Base-by-base conservation (phyloP, 1,139 yeast species). In the Scheffersomyces insectosa region DNA sequence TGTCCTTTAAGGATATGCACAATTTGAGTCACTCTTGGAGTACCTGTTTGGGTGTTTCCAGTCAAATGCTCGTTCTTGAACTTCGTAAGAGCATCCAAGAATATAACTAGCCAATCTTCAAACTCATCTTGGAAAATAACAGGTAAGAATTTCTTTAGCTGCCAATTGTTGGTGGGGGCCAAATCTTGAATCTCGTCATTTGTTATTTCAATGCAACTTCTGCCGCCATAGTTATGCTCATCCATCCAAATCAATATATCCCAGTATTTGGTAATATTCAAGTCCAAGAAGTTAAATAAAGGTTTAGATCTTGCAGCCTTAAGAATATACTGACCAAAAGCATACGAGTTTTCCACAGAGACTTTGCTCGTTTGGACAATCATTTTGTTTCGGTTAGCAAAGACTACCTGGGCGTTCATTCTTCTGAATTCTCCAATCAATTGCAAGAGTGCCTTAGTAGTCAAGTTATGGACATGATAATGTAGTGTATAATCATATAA, bases 201-300 rank as follows among this genome's bases (percentile, higher is more conserved):
- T 4, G 79, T 69, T 34, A 87, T 80, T 44, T 78, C 77, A 13
- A 70, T 65, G 59, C 96, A 86, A 23, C 83, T 82, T 45, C 90
- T 74, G 4, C 99, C 99, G 36, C 96, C 88, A 62, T 74, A 90
- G 57, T 95, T 95, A 55, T 79, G 82, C 54, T 85, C 84, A 61
- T 95, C 97, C 96, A 91, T 88, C 98, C 99, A 95, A 3, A 93
- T 70, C 48, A 95, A 70, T 13, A 87, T 60, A 62, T 93, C 97
- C 99, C 99, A 93, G 58, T 89, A 91, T 53, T 82, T 82, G 12
- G 75, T 77, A 38, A 93, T 85, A 28, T 72, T 70, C 53, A 95
- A 67, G 54, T 91, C 97, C 53, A 95, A 68, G 60, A 84, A 90
- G 53, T 85, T 83, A 65, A 93, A 93, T 49, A 90, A 65, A 0